Evolutionary conservation across 306 rosid species (phyloP).

Genomic region (Glycine soja): DNA sequence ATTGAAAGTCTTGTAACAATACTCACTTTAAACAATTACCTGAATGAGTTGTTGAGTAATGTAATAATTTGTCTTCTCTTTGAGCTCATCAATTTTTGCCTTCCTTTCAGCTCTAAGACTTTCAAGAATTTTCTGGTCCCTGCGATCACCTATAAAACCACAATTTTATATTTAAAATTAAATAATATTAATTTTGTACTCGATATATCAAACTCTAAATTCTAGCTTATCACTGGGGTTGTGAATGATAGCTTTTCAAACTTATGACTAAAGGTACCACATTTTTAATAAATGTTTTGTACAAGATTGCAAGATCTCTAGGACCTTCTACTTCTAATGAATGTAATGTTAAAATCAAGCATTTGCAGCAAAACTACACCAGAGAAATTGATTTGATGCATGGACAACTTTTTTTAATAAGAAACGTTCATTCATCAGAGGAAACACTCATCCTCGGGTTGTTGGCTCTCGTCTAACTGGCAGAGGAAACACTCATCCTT

Average conservation of each 20-base stretch:
- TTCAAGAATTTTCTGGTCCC: constrained; percentile 83
- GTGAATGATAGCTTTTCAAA: constrained; percentile 30
- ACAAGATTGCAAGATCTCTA: neutral
- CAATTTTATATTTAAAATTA: constrained; percentile 18
- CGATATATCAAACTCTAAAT: constrained; percentile 16
- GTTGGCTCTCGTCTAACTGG: too few species aligned
- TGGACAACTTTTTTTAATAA: too few species aligned
- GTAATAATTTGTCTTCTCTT: constrained; percentile 96
- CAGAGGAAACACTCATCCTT: too few species aligned
- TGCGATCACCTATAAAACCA: constrained; percentile 77
- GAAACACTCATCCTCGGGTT: too few species aligned
- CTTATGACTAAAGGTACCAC: constrained; percentile 17
- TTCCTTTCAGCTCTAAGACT: constrained; percentile 88
- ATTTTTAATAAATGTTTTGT: constrained; percentile 30
- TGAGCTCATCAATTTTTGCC: constrained; percentile 94
- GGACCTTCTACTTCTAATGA: neutral
- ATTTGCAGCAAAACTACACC: too few species aligned
- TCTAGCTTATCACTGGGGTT: constrained; percentile 18
- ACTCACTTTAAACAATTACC: constrained; percentile 59
- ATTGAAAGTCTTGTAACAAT: constrained; percentile 28
- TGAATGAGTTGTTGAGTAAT: constrained; percentile 97
- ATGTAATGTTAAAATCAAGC: neutral
- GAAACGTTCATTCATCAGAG: too few species aligned
- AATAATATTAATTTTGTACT: constrained; percentile 28
- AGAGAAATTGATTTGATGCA: too few species aligned